These are phyloP conservation scores for Fusarium brevicatenulatum DNA, from an alignment of 2,329 filamentous ascomycete genomes.

Conservation along the genomic window DNA sequence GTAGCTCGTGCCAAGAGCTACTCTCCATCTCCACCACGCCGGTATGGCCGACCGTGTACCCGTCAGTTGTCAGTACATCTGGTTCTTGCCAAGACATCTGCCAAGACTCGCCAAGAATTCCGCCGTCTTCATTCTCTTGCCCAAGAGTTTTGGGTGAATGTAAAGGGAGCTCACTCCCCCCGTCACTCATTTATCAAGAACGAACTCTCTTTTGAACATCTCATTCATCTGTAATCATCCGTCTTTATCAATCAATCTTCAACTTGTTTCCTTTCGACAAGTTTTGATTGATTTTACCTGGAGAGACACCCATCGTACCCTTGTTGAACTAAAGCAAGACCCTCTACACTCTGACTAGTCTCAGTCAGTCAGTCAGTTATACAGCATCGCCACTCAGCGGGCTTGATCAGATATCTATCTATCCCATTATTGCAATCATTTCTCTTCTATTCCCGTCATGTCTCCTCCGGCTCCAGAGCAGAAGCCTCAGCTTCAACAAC, in stretches of 20 bases:
- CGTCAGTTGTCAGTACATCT: constrained; percentile 29
- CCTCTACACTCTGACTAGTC: constrained; percentile 18
- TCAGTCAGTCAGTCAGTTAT: constrained; percentile 12
- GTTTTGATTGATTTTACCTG: neutral
- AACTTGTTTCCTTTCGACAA: constrained; percentile 6
- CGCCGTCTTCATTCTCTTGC: constrained; percentile 51
- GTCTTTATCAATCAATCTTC: constrained; percentile 4
- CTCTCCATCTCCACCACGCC: neutral
- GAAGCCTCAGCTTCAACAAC: constrained; percentile 37
- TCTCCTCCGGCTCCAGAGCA: constrained; percentile 47
- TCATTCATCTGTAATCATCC: constrained; percentile 24
- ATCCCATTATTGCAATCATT: constrained; percentile 1
- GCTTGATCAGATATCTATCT: constrained; percentile 36
- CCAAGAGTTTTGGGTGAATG: constrained; percentile 49
- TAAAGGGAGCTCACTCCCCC: constrained; percentile 51
- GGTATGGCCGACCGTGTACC: neutral
- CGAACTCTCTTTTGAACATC: constrained; percentile 40
- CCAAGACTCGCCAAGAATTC: constrained; percentile 48
- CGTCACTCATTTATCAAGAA: constrained; percentile 37
- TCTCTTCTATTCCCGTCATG: constrained; percentile 43
- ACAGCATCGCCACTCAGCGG: constrained; percentile 7
- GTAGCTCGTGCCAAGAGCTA: constrained; percentile 34
- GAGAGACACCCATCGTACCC: neutral
- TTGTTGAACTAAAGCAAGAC: constrained; percentile 19
- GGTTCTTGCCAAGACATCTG: neutral